A percentile compares a stretch with the other conserved stretches of the same genome.
These are phyloP conservation scores for Penicillium aurantiogriseum DNA, from an alignment of 2,329 filamentous ascomycete genomes.

Conservation along the genomic window DNA sequence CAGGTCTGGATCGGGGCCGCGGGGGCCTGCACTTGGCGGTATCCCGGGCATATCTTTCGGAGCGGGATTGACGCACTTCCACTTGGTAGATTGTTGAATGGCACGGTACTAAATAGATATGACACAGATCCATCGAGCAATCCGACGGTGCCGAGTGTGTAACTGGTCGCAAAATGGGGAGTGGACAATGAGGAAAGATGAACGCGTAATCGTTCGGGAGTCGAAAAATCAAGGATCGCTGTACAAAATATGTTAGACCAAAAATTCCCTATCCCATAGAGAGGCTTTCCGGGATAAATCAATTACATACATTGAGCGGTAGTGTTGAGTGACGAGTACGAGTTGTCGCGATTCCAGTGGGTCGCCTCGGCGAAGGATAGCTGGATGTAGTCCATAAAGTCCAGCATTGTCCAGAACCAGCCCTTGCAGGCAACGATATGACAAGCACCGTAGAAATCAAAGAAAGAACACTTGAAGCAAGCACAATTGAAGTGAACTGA, in stretches of 20 bases:
- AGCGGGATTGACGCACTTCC: constrained; percentile 75
- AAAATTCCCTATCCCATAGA: neutral
- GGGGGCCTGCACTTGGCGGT: constrained; percentile 65
- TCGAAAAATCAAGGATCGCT: constrained; percentile 86
- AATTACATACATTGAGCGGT: constrained; percentile 67
- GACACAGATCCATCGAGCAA: constrained; percentile 95
- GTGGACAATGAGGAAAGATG: constrained; percentile 89
- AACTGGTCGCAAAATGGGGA: constrained; percentile 90
- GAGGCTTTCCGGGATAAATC: neutral
- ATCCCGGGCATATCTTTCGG: constrained; percentile 74
- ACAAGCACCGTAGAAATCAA: neutral
- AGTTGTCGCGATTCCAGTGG: constrained; percentile 88
- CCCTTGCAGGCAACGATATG: constrained; percentile 1
- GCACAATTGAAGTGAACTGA: neutral
- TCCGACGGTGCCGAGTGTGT: constrained; percentile 83
- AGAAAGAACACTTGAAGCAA: neutral
- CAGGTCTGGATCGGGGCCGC: constrained; percentile 35
- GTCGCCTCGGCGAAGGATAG: constrained; percentile 83
- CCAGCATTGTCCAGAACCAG: constrained; percentile 64
- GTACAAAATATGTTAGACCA: constrained; percentile 4
- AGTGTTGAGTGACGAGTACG: constrained; percentile 80
- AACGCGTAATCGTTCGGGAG: constrained; percentile 78
- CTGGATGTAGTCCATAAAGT: constrained; percentile 97
- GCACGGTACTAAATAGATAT: constrained; percentile 88
- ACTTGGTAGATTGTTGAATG: constrained; percentile 63